phyloP scores from a whole-genome alignment of 2,329 filamentous ascomycete species.

The Colletotrichum lindemuthianum region DNA sequence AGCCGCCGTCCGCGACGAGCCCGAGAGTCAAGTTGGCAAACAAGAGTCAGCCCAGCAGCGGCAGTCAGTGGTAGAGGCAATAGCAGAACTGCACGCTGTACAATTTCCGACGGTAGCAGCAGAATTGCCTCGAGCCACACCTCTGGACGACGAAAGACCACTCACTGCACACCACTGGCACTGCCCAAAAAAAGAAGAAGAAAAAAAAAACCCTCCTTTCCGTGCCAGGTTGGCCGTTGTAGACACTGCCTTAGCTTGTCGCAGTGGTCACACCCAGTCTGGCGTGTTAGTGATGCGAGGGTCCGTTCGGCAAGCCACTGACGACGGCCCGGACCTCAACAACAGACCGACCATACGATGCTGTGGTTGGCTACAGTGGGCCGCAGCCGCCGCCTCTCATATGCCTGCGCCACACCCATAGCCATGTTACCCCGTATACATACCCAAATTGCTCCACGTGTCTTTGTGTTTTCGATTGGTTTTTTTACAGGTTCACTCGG shows the following conservation, averaged over 20 bases:
- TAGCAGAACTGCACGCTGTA: too few species aligned
- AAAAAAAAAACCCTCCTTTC: too few species aligned
- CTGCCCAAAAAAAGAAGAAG: too few species aligned
- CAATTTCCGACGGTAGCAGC: too few species aligned
- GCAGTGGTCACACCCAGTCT: conserved; percentile 5
- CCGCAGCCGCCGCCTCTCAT: conserved; percentile 4
- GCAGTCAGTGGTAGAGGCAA: background rate
- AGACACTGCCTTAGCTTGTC: conserved; percentile 12
- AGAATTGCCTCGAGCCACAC: background rate
- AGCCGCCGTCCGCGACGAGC: conserved; percentile 27
- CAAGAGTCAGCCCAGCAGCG: conserved; percentile 6
- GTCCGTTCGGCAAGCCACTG: conserved; percentile 9
- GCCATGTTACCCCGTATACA: background rate
- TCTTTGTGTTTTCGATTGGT: background rate
- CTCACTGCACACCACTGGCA: too few species aligned
- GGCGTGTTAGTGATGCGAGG: conserved; percentile 17
- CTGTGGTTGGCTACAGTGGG: conserved; percentile 3
- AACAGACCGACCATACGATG: background rate
- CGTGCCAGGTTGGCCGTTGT: conserved; percentile 15
- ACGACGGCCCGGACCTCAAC: conserved; percentile 18
- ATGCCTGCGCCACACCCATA: conserved; percentile 10
- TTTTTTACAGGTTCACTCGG: conserved; percentile 9
- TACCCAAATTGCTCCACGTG: too few species aligned
- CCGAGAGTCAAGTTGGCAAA: conserved; percentile 15
- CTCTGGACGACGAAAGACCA: background rate